phyloP scores from a whole-genome alignment of 805 yeast species.

The Metschnikowia santaceciliae region DNA sequence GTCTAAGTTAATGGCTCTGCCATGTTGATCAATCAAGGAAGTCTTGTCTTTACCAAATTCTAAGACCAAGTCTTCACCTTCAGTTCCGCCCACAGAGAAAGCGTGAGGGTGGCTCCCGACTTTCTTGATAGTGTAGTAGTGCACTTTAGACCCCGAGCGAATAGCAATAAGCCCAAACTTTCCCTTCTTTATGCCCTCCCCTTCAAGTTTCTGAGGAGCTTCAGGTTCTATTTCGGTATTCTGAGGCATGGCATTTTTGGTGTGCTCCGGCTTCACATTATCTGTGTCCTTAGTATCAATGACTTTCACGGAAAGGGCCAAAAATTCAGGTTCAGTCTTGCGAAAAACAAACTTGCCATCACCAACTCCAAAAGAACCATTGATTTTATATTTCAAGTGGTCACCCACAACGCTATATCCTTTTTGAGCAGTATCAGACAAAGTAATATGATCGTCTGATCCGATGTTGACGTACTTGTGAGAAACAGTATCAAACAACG shows the following conservation, averaged over 20 bases:
- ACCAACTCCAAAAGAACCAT: neutral
- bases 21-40: neutral
- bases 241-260: neutral
- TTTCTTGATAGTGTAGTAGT: no score
- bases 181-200: no score
- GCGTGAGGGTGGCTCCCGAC: no score
- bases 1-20: neutral
- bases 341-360: slow-evolving; percentile 1
- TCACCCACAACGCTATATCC: neutral
- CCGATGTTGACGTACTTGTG: neutral
- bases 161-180: no score
- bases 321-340: slow-evolving; percentile 1
- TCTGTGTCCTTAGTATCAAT: neutral
- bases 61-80: slow-evolving; percentile 21
- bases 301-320: slow-evolving; percentile 8
- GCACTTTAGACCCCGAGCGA: no score
- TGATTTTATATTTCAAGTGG: neutral
- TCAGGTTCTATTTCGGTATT: no score
- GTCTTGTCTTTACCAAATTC: neutral
- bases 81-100: slow-evolving; percentile 19
- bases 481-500: neutral
- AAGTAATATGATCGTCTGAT: neutral
- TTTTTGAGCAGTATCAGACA: neutral
- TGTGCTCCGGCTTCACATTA: neutral
- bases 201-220: no score